phyloP scores from a whole-genome alignment of 768 basidiomycete species.

The Tylopilus felleus region DNA sequence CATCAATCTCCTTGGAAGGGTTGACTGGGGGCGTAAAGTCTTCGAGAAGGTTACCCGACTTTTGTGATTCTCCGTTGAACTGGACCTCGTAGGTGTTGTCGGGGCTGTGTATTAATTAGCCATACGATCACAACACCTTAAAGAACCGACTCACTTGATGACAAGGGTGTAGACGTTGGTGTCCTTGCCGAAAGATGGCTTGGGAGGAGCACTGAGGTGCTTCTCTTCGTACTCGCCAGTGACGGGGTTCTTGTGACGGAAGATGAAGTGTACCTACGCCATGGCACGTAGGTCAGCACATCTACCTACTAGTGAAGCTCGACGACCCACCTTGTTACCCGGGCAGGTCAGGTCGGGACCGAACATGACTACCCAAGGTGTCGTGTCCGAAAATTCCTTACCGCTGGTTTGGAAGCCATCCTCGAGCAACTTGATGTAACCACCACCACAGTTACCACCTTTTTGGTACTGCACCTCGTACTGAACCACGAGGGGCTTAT shows the following conservation, averaged over 20 bases:
- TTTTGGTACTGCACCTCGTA: constrained; percentile 99
- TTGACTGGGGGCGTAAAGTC: constrained; percentile 94
- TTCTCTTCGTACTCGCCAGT: constrained; percentile 96
- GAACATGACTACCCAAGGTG: constrained; percentile 96
- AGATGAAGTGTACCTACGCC: constrained; percentile 92
- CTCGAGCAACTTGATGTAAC: constrained; percentile 94
- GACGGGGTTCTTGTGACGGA: constrained; percentile 94
- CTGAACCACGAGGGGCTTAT: constrained; percentile 89
- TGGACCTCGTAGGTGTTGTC: constrained; percentile 92
- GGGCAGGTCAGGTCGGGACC: constrained; percentile 95
- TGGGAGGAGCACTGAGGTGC: constrained; percentile 79
- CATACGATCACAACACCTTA: not conserved
- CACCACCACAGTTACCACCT: constrained; percentile 98
- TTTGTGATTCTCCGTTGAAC: constrained; percentile 82
- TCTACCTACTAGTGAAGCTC: too few relatives aligned
- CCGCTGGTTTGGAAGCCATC: constrained; percentile 92
- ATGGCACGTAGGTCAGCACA: constrained; percentile 2
- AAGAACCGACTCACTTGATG: constrained; percentile 61
- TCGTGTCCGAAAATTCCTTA: constrained; percentile 91
- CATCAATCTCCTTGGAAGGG: constrained; percentile 90
- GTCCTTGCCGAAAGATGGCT: constrained; percentile 83
- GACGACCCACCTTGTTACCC: constrained; percentile 71
- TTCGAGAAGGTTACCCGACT: constrained; percentile 81
- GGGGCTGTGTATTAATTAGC: constrained; percentile 50
- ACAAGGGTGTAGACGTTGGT: constrained; percentile 95